A percentile compares a stretch with the other conserved stretches of the same genome.
These are phyloP conservation scores for Rhizopus delemar DNA, from an alignment of 371 early-diverging fungal genomes.

Conservation along the genomic window DNA sequence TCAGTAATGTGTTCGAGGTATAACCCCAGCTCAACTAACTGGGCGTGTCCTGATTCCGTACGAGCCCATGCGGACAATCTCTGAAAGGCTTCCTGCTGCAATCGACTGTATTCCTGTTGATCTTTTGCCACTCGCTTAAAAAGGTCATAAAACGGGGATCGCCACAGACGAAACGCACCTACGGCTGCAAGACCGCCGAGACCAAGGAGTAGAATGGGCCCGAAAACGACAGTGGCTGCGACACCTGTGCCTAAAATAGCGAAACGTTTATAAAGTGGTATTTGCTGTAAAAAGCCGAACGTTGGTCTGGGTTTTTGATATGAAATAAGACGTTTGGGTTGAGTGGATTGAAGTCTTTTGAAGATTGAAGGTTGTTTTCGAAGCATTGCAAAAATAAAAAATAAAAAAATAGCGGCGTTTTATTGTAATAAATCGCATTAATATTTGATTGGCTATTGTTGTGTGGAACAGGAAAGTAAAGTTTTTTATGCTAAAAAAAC, in stretches of 20 bases:
- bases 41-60: slow-evolving; percentile 5
- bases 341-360: no score
- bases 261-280: background rate
- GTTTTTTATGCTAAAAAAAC: no score
- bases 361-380: no score
- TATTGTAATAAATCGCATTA: no score
- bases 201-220: slow-evolving; percentile 26
- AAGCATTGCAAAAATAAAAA: background rate
- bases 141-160: background rate
- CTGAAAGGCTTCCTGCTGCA: slow-evolving; percentile 18
- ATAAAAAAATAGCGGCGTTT: background rate
- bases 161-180: slow-evolving; percentile 24
- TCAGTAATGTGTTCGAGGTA: slow-evolving; percentile 9
- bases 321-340: no score
- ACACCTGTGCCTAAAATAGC: slow-evolving; percentile 10
- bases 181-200: slow-evolving; percentile 24
- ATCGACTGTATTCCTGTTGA: background rate
- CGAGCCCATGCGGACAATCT: slow-evolving; percentile 18
- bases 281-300: background rate
- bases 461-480: background rate
- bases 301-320: no score
- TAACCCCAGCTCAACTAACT: slow-evolving; percentile 16
- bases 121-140: background rate
- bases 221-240: slow-evolving; percentile 10
- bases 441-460: background rate